phyloP scores from a whole-genome alignment of 2,329 filamentous ascomycete genomes.

The Penicillium italicum region DNA sequence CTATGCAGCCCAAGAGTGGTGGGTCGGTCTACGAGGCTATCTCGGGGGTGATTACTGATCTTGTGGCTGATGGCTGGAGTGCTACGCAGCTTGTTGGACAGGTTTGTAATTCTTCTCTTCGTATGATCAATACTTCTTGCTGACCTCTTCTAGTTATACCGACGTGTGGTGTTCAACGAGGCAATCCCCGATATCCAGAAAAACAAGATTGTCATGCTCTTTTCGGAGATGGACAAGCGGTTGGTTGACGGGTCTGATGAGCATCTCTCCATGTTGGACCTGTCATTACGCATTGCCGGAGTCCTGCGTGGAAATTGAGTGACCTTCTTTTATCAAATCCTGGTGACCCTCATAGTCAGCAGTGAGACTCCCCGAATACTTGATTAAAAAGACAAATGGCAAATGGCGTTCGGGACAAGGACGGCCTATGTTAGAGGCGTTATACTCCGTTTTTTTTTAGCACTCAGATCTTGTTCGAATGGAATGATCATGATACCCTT shows the following conservation, averaged over 20 bases:
- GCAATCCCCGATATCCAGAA: slow-evolving; percentile 79
- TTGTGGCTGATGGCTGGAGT: slow-evolving; percentile 97
- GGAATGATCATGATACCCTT: slow-evolving; percentile 14
- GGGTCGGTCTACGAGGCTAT: slow-evolving; percentile 68
- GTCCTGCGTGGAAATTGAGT: slow-evolving; percentile 52
- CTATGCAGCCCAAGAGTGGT: slow-evolving; percentile 68
- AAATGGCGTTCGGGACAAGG: slow-evolving; percentile 2
- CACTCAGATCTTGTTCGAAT: slow-evolving; percentile 5
- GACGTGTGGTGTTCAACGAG: slow-evolving; percentile 78
- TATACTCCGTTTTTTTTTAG: slow-evolving; percentile 3
- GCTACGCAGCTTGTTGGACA: slow-evolving; percentile 82
- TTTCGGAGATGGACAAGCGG: slow-evolving; percentile 92
- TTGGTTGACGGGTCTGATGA: slow-evolving; percentile 93
- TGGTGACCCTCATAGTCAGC: not conserved
- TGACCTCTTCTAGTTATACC: slow-evolving; percentile 52
- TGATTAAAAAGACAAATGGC: not conserved
- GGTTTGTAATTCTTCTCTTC: slow-evolving; percentile 45
- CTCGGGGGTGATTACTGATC: slow-evolving; percentile 75
- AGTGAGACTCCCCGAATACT: not conserved
- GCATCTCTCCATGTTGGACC: slow-evolving; percentile 83
- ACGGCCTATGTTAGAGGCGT: slow-evolving; percentile 1
- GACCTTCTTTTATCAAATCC: no score
- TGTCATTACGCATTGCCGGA: slow-evolving; percentile 74
- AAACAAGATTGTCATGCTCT: slow-evolving; percentile 81
- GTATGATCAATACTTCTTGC: not conserved